These are phyloP conservation scores for Pleurotus tuber-regium DNA, from an alignment of 768 basidiomycete species.

Conservation along the genomic window DNA sequence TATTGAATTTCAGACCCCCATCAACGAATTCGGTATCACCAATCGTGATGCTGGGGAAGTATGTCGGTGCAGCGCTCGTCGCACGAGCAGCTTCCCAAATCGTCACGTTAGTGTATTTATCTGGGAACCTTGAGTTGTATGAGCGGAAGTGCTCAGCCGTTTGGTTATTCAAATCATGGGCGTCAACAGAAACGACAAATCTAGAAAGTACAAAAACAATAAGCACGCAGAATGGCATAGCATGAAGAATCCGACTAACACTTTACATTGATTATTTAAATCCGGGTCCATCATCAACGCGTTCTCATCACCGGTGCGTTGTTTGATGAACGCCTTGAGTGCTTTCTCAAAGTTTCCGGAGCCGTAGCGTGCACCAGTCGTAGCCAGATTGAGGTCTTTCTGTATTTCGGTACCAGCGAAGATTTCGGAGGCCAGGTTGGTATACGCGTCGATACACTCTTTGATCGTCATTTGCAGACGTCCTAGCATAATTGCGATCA, in stretches of 20 bases:
- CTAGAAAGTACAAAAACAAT: too few relatives aligned
- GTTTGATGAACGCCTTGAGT: constrained; percentile 23
- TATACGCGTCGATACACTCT: constrained; percentile 29
- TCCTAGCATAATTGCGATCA: constrained; percentile 37
- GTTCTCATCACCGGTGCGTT: constrained; percentile 22
- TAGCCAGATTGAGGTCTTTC: constrained; percentile 13
- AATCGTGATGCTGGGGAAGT: constrained; percentile 26
- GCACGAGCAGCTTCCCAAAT: constrained; percentile 35
- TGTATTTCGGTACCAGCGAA: constrained; percentile 20
- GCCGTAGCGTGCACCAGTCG: constrained; percentile 23
- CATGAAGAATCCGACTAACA: too few relatives aligned
- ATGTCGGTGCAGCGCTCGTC: constrained; percentile 32
- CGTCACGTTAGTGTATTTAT: constrained; percentile 22
- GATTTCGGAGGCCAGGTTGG: constrained; percentile 24
- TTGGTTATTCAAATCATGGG: constrained; percentile 23
- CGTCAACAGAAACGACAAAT: constrained; percentile 24
- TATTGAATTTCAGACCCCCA: constrained; percentile 30
- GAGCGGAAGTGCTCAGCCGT: constrained; percentile 28
- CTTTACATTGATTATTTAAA: constrained; percentile 21
- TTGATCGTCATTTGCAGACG: constrained; percentile 33
- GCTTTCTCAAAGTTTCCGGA: constrained; percentile 22
- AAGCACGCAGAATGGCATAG: too few relatives aligned
- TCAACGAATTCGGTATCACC: constrained; percentile 26
- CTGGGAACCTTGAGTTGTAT: constrained; percentile 25
- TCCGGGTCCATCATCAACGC: constrained; percentile 24